Evolutionary conservation across 495 filamentous ascomycete genomes (phyloP).

Genomic region (Staphylotrichum longicolle): DNA sequence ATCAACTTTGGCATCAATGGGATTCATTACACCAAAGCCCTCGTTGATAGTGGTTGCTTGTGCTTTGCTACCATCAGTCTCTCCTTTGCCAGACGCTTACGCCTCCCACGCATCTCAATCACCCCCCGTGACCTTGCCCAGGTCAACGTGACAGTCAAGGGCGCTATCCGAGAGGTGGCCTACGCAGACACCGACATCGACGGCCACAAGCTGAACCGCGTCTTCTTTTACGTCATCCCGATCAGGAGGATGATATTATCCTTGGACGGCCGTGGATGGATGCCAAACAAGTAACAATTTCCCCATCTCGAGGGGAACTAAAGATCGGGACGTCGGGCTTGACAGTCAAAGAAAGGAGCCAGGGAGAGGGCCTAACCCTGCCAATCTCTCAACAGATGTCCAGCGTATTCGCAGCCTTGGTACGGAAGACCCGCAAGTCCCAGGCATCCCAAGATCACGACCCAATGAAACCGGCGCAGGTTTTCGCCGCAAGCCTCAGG

Average conservation of each 20-base stretch:
- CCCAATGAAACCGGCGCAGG: background rate
- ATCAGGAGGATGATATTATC: slow-evolving; percentile 1
- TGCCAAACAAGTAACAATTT: background rate
- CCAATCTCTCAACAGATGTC: background rate
- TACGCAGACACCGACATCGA: slow-evolving; percentile 1
- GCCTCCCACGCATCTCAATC: slow-evolving; percentile 3
- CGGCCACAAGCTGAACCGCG: background rate
- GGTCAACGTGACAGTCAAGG: background rate
- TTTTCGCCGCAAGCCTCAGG: background rate
- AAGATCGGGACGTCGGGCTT: background rate
- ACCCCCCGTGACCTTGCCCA: background rate
- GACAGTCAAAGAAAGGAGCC: background rate
- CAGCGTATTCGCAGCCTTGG: background rate
- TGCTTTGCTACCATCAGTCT: background rate
- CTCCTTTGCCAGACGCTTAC: background rate
- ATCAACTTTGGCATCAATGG: slow-evolving; percentile 1
- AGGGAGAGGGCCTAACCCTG: background rate
- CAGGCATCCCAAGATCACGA: too few species aligned
- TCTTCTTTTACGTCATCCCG: background rate
- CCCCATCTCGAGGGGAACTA: background rate
- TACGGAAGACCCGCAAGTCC: background rate
- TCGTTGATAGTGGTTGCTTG: background rate
- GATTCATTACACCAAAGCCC: background rate
- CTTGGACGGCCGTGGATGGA: background rate
- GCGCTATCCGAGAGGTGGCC: background rate